Evolutionary conservation across 1,139 yeast genomes (phyloP).

Genomic region (Pichia cactophila): DNA sequence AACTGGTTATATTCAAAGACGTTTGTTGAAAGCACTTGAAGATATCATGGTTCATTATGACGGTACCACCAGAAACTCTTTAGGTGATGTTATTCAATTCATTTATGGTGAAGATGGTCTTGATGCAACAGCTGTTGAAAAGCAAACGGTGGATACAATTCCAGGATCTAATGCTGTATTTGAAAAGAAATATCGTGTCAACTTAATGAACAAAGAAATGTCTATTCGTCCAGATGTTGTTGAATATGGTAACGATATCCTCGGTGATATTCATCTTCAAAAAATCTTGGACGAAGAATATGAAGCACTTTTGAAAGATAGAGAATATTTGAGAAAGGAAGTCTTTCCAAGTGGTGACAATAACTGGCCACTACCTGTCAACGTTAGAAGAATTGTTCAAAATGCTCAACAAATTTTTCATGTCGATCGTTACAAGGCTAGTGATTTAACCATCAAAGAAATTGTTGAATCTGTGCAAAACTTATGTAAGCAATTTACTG

Average conservation of each 20-base stretch:
- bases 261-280: slow-evolving; percentile 85
- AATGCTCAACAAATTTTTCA: slow-evolving; percentile 97
- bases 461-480: slow-evolving; percentile 67
- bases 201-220: slow-evolving; percentile 64
- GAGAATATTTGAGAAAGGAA: slow-evolving; percentile 66
- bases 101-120: slow-evolving; percentile 98
- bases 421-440: slow-evolving; percentile 82
- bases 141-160: slow-evolving; percentile 92
- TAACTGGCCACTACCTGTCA: slow-evolving; percentile 97
- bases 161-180: slow-evolving; percentile 86
- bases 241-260: slow-evolving; percentile 85
- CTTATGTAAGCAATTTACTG: slow-evolving; percentile 59
- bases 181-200: slow-evolving; percentile 79
- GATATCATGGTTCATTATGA: slow-evolving; percentile 99
- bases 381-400: slow-evolving; percentile 91
- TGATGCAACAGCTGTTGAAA: slow-evolving; percentile 97
- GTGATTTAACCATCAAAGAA: slow-evolving; percentile 81
- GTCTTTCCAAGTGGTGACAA: slow-evolving; percentile 91
- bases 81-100: slow-evolving; percentile 94
- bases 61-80: slow-evolving; percentile 95
- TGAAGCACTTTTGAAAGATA: slow-evolving; percentile 66
- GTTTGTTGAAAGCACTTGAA: slow-evolving; percentile 95
- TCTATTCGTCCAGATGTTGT: slow-evolving; percentile 64
- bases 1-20: slow-evolving; percentile 98
- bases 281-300: slow-evolving; percentile 77